These are phyloP conservation scores for Prunus mira DNA, from an alignment of 306 rosid species.

Conservation along the genomic window DNA sequence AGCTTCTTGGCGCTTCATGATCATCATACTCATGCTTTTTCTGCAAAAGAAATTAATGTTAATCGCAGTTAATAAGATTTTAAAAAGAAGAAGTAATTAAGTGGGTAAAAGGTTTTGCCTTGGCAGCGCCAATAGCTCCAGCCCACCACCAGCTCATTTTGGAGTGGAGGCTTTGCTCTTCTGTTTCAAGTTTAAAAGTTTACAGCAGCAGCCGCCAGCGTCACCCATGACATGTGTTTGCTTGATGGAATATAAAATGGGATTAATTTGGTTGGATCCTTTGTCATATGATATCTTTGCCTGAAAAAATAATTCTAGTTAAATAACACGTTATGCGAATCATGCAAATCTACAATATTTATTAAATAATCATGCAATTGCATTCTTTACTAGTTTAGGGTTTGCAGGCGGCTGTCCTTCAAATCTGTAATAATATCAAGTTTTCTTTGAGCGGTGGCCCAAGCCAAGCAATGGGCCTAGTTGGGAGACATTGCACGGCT, in stretches of 20 bases:
- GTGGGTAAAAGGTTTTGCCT: constrained; percentile 5
- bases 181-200: background rate
- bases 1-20: too few species aligned
- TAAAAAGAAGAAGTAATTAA: too few species aligned
- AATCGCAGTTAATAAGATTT: too few species aligned
- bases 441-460: background rate
- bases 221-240: background rate
- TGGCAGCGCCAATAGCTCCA: constrained; percentile 52
- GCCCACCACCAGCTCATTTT: constrained; percentile 57
- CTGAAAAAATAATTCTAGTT: background rate
- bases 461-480: background rate
- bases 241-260: background rate
- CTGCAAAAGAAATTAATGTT: too few species aligned
- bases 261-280: background rate
- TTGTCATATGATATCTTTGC: background rate
- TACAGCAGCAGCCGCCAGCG: background rate
- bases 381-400: too few species aligned
- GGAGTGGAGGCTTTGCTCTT: background rate
- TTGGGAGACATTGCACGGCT: background rate
- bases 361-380: background rate
- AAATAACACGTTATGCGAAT: background rate
- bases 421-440: background rate
- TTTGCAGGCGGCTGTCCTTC: too few species aligned
- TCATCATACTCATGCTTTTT: too few species aligned
- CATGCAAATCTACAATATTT: background rate